Conservation (phyloP, 352 stramenopile genomes). For the Phytophthora kernoviae region DNA sequence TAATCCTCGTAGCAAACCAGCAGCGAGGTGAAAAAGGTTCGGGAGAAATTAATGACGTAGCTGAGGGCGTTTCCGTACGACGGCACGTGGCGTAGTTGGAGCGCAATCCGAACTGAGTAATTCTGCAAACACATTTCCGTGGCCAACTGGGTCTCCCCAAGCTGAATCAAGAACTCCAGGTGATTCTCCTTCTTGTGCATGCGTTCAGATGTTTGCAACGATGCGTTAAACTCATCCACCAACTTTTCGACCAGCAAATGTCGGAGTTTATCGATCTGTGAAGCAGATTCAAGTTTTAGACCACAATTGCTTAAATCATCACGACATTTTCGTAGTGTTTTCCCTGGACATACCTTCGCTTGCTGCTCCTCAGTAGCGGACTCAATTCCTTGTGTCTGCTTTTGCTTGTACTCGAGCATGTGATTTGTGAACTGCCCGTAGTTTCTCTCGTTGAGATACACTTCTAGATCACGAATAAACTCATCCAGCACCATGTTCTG, state of each 20-base stretch:
- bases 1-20: constrained; percentile 87
- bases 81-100: constrained; percentile 76
- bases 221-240: constrained; percentile 78
- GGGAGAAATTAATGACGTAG: constrained; percentile 84
- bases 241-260: constrained; percentile 61
- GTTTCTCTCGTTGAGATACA: constrained; percentile 65
- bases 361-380: constrained; percentile 49
- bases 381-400: constrained; percentile 41
- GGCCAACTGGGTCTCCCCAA: constrained; percentile 66
- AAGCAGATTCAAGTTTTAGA: not conserved
- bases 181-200: constrained; percentile 89
- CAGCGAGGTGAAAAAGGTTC: constrained; percentile 86
- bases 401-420: constrained; percentile 58
- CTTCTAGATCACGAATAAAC: constrained; percentile 74
- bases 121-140: constrained; percentile 86
- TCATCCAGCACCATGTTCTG: constrained; percentile 57
- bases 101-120: constrained; percentile 77
- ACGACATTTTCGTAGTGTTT: not conserved
- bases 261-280: constrained; percentile 56
- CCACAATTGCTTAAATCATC: not conserved
- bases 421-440: constrained; percentile 65
- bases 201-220: constrained; percentile 76
- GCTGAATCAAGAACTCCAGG: constrained; percentile 71
- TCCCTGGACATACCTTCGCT: constrained; percentile 32
- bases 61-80: constrained; percentile 76